Percentiles rank a stretch among this genome's conserved stretches.
Evolutionary conservation across 441 rosid genomes (phyloP).

Genomic region (Eugenia klotzschiana): DNA sequence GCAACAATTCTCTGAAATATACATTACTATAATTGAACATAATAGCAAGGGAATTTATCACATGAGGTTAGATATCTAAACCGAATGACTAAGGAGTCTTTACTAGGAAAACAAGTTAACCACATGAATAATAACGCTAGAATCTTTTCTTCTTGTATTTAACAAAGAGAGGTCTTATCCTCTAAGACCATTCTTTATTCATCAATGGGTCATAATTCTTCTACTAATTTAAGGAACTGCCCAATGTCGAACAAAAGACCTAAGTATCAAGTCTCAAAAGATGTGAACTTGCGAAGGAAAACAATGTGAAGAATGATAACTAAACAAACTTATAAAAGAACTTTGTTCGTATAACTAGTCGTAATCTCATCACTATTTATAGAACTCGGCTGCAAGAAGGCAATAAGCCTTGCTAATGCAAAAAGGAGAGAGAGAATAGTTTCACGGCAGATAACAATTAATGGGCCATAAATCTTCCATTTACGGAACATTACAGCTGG

Average conservation of each 20-base stretch:
- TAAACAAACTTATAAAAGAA: neutral
- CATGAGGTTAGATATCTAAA: neutral
- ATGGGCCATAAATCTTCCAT: neutral
- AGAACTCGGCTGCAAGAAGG: neutral
- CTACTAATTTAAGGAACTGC: neutral
- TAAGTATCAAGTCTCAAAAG: neutral
- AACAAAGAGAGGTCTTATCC: neutral
- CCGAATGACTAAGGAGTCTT: neutral
- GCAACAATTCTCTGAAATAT: neutral
- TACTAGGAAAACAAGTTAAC: neutral
- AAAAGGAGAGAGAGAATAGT: neutral
- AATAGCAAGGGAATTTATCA: neutral
- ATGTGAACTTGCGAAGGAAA: neutral
- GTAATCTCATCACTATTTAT: neutral
- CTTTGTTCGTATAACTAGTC: neutral
- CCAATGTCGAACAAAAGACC: neutral
- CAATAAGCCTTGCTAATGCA: neutral
- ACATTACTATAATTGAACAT: neutral
- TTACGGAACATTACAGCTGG: neutral
- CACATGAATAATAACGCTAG: neutral
- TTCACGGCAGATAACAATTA: neutral
- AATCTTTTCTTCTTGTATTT: neutral
- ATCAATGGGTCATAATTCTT: neutral
- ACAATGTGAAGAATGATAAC: neutral
- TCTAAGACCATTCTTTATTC: neutral